A percentile compares a stretch with the other conserved stretches of the same genome.
phyloP scores from a whole-genome alignment of 148 eudicot genomes.

The Rhododendron mucronatum region DNA sequence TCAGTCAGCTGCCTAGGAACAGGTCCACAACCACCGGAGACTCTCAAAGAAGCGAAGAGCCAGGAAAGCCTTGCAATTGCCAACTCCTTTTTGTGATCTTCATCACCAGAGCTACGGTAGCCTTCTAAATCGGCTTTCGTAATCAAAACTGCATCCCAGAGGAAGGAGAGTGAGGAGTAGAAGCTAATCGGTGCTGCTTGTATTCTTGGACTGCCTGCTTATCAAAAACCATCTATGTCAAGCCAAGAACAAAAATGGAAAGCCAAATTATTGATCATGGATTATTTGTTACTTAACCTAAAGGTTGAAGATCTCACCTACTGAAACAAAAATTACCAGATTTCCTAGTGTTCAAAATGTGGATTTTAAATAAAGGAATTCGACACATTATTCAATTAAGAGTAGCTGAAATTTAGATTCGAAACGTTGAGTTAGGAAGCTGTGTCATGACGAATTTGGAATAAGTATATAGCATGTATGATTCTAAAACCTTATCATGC shows the following conservation, averaged over 20 bases:
- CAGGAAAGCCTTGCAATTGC: conserved; percentile 44
- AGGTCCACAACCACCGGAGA: conserved; percentile 34
- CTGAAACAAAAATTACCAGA: not conserved
- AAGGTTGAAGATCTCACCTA: not conserved
- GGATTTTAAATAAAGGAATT: not conserved
- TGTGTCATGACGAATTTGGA: not conserved
- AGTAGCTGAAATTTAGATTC: not conserved
- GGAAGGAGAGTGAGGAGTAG: conserved; percentile 19
- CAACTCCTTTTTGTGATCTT: conserved; percentile 25
- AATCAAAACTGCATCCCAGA: conserved; percentile 46
- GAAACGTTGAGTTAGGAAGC: not conserved
- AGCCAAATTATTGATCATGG: not conserved
- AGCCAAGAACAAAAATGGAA: not conserved
- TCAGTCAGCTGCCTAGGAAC: conserved; percentile 35
- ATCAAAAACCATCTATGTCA: not conserved
- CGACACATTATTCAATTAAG: not conserved
- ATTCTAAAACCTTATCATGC: not conserved
- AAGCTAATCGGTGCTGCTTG: conserved; percentile 30
- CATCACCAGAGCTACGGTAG: conserved; percentile 30
- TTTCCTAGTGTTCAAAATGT: not conserved
- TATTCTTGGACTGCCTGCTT: conserved; percentile 65
- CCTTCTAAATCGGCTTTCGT: conserved; percentile 61
- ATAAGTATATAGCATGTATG: no score
- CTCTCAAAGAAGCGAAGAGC: conserved; percentile 43
- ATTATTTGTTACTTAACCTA: not conserved